phyloP scores from a whole-genome alignment of 768 basidiomycete species.

The Pluteus cervinus region DNA sequence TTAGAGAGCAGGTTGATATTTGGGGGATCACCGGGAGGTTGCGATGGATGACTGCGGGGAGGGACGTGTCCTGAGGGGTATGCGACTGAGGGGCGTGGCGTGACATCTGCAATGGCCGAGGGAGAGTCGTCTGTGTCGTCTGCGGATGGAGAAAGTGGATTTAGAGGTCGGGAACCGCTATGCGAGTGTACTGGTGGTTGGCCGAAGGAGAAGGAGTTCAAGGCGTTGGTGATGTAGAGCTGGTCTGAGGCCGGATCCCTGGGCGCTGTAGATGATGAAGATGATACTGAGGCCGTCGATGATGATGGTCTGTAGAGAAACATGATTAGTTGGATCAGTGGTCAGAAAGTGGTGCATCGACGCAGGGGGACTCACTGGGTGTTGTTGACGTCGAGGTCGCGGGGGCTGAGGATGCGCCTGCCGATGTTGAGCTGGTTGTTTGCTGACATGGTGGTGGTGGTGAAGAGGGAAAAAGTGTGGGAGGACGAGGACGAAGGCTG shows the following conservation, averaged over 20 bases:
- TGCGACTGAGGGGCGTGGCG: conserved; percentile 45
- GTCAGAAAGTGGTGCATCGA: too few species aligned
- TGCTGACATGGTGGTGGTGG: too few species aligned
- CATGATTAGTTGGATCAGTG: too few species aligned
- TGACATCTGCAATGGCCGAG: conserved; percentile 32
- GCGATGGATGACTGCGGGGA: conserved; percentile 27
- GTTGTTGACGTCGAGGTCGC: too few species aligned
- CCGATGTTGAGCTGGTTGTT: too few species aligned
- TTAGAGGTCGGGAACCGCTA: conserved; percentile 22
- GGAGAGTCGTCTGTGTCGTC: conserved; percentile 34
- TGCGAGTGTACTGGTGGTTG: conserved; percentile 26
- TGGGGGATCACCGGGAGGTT: conserved; percentile 12
- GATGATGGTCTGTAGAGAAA: too few species aligned
- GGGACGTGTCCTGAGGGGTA: conserved; percentile 16
- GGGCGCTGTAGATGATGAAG: conserved; percentile 8
- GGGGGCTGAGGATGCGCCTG: too few species aligned
- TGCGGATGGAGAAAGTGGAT: conserved; percentile 27
- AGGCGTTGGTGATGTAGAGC: conserved; percentile 36
- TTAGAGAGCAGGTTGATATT: conserved; percentile 5
- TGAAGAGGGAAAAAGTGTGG: too few species aligned
- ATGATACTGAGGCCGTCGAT: conserved; percentile 3
- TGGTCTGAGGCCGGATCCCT: conserved; percentile 12
- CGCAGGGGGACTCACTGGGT: too few species aligned
- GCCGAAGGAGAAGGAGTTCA: conserved; percentile 44
- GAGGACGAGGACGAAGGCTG: too few species aligned